A percentile compares a stretch with the other conserved stretches of the same genome.
phyloP scores from a whole-genome alignment of 306 rosid species.

The Hippophae tibetana region DNA sequence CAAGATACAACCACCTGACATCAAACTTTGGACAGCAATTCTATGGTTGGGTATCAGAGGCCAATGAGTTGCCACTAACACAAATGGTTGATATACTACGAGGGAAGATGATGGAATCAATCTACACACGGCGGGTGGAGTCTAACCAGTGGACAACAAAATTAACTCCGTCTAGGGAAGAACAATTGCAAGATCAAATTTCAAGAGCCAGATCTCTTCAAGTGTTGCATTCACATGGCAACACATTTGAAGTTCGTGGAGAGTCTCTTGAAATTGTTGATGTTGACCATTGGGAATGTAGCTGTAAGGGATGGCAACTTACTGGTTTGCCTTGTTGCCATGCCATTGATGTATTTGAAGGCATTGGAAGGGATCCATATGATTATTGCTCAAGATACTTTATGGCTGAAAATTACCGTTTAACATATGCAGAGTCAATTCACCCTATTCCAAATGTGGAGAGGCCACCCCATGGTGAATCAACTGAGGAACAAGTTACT shows the following conservation, averaged over 20 bases:
- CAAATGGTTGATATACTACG: conserved; percentile 83
- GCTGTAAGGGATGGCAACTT: conserved; percentile 87
- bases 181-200: conserved; percentile 52
- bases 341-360: conserved; percentile 66
- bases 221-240: conserved; percentile 49
- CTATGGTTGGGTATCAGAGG: conserved; percentile 87
- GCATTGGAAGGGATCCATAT: conserved; percentile 56
- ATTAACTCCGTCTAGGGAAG: conserved; percentile 79
- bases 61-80: conserved; percentile 89
- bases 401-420: conserved; percentile 53
- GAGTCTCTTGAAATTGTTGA: conserved; percentile 66
- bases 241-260: conserved; percentile 77
- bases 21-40: conserved; percentile 78
- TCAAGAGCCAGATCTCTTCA: conserved; percentile 44
- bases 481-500: conserved; percentile 24
- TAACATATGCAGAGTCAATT: conserved; percentile 68
- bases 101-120: conserved; percentile 80
- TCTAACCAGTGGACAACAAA: conserved; percentile 72
- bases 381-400: conserved; percentile 81
- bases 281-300: conserved; percentile 76
- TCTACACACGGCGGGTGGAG: conserved; percentile 47
- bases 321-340: conserved; percentile 90
- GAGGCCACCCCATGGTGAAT: conserved; percentile 39
- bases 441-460: conserved; percentile 74
- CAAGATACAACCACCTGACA: conserved; percentile 66